These are phyloP conservation scores for Bryum argenteum DNA, from an alignment of 225 moss, liverwort and hornwort species.

Conservation along the genomic window DNA sequence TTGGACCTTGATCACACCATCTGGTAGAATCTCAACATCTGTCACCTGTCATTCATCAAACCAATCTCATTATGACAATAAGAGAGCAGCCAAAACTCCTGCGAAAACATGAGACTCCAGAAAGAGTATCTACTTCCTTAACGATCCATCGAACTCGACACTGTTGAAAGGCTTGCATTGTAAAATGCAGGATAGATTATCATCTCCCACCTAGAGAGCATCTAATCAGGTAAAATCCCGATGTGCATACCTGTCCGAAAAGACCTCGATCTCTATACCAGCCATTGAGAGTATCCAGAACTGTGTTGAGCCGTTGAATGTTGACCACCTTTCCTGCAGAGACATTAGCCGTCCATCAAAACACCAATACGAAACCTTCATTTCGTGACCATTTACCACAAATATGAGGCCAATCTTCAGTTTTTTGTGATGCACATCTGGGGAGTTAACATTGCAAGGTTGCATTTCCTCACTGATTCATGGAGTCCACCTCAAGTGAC, in stretches of 20 bases:
- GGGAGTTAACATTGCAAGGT: constrained; percentile 3
- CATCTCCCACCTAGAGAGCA: constrained; percentile 13
- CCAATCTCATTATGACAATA: neutral
- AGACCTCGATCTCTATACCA: constrained; percentile 98
- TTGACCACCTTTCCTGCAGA: constrained; percentile 97
- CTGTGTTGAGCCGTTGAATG: constrained; percentile 88
- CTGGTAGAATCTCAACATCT: constrained; percentile 91
- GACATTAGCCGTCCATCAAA: neutral
- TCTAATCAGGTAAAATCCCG: constrained; percentile 8
- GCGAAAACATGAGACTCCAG: neutral
- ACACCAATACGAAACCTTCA: neutral
- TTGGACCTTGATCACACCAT: constrained; percentile 92
- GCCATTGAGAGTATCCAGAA: constrained; percentile 89
- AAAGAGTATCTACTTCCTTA: neutral
- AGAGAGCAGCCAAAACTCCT: neutral
- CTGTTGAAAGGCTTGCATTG: neutral
- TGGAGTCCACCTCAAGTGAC: neutral
- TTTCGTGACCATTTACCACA: neutral
- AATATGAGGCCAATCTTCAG: neutral
- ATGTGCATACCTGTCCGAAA: constrained; percentile 72
- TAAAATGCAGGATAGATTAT: constrained; percentile 1
- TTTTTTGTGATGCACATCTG: neutral
- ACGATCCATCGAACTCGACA: neutral
- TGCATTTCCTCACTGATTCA: constrained; percentile 10
- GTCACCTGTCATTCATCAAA: constrained; percentile 64